Conservation (phyloP, 306 rosid species). For the Prunus davidiana region DNA sequence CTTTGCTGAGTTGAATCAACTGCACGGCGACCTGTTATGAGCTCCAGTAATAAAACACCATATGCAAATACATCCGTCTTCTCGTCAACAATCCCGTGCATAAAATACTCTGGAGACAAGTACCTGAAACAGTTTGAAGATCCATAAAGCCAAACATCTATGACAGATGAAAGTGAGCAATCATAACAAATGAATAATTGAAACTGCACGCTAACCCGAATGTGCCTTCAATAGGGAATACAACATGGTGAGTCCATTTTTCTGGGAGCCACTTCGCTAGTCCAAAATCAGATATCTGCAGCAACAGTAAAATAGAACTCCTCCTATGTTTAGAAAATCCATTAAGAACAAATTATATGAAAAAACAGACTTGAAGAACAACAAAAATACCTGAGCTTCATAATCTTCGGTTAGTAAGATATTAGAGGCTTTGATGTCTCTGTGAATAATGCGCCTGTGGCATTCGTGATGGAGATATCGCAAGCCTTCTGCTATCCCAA, state of each 20-base stretch:
- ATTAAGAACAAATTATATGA: background rate
- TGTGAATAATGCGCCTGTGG: slow-evolving; percentile 82
- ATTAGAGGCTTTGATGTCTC: slow-evolving; percentile 97
- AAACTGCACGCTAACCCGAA: slow-evolving; percentile 66
- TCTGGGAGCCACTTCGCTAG: slow-evolving; percentile 96
- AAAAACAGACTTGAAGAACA: background rate
- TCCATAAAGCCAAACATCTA: background rate
- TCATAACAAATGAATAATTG: background rate
- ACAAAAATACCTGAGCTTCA: slow-evolving; percentile 68
- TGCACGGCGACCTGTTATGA: slow-evolving; percentile 93
- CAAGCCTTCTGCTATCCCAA: slow-evolving; percentile 83
- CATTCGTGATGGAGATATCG: slow-evolving; percentile 79
- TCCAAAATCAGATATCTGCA: slow-evolving; percentile 94
- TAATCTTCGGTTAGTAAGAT: slow-evolving; percentile 58
- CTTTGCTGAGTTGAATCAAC: slow-evolving; percentile 82
- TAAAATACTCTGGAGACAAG: slow-evolving; percentile 92
- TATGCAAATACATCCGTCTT: slow-evolving; percentile 87
- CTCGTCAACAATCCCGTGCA: slow-evolving; percentile 94
- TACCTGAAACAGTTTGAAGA: slow-evolving; percentile 50
- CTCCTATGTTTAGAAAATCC: background rate
- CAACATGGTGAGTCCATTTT: slow-evolving; percentile 90
- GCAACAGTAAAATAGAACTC: background rate
- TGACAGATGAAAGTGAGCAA: background rate
- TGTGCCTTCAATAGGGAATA: slow-evolving; percentile 96
- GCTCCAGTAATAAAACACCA: slow-evolving; percentile 87